Conservation (phyloP, 169 alveolate species). For the Plasmodium inui region DNA sequence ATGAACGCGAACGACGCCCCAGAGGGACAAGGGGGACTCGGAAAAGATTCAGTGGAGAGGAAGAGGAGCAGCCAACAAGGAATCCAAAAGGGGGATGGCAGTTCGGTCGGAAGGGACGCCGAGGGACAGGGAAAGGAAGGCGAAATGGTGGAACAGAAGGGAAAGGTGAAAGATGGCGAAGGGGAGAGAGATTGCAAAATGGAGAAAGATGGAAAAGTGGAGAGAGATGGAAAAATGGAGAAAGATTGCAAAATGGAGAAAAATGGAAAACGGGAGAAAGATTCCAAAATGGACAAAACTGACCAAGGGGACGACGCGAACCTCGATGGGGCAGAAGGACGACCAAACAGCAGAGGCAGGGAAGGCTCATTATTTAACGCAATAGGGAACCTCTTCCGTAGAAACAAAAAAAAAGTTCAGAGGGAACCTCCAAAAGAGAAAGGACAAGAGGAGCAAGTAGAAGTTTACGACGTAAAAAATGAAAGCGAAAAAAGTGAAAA, state of each 20-base stretch:
- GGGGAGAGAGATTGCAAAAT: background rate
- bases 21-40: background rate
- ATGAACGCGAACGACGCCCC: background rate
- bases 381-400: background rate
- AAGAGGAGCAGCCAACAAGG: background rate
- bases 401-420: constrained; percentile 10
- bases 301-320: background rate
- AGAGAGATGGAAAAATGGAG: background rate
- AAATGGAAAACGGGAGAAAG: too few species aligned
- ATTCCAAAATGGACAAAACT: too few species aligned
- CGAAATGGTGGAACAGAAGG: background rate
- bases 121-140: background rate
- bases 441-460: background rate
- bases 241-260: background rate
- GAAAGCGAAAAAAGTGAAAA: background rate
- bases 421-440: background rate
- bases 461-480: background rate
- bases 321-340: background rate
- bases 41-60: background rate
- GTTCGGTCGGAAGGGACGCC: background rate
- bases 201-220: background rate
- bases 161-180: background rate
- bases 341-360: background rate
- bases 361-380: background rate
- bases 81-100: background rate